Conservation (phyloP, 768 basidiomycete species). For the Dentipellis sp. region DNA sequence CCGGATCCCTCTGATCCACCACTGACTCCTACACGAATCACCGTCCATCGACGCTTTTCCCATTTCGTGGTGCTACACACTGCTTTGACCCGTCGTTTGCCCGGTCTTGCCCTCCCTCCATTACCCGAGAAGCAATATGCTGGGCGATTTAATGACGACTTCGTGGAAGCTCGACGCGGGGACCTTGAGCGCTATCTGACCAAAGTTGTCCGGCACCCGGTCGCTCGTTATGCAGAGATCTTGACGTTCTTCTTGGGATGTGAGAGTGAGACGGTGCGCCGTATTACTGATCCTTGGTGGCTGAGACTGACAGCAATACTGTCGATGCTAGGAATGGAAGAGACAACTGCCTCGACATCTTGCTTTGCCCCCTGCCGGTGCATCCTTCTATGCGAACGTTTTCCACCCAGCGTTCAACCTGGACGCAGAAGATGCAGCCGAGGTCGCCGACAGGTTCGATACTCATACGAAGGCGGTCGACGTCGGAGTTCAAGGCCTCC, state of each 20-base stretch:
- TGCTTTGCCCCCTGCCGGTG: constrained; percentile 55
- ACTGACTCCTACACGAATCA: constrained; percentile 41
- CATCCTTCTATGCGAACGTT: constrained; percentile 68
- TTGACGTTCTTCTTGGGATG: constrained; percentile 73
- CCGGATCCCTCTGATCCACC: constrained; percentile 15
- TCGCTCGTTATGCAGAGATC: constrained; percentile 71
- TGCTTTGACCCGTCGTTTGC: constrained; percentile 55
- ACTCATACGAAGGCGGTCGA: constrained; percentile 57
- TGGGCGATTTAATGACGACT: constrained; percentile 70
- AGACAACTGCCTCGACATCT: constrained; percentile 51
- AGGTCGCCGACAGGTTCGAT: constrained; percentile 52
- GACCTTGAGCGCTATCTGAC: constrained; percentile 75
- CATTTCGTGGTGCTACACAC: constrained; percentile 77
- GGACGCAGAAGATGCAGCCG: constrained; percentile 61
- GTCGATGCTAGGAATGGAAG: constrained; percentile 55
- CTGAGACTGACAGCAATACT: not conserved
- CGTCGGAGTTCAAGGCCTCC: constrained; percentile 57
- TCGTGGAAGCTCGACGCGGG: constrained; percentile 73
- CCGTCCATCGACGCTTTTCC: constrained; percentile 76
- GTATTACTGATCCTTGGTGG: not conserved
- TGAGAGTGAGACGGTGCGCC: constrained; percentile 63
- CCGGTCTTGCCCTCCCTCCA: constrained; percentile 71
- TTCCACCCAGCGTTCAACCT: constrained; percentile 84
- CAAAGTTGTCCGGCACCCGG: constrained; percentile 62
- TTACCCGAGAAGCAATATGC: constrained; percentile 83